A percentile compares a stretch with the other conserved stretches of the same genome.
phyloP scores from a whole-genome alignment of 2,329 filamentous ascomycete species.

The Orbilia ellipsospora region DNA sequence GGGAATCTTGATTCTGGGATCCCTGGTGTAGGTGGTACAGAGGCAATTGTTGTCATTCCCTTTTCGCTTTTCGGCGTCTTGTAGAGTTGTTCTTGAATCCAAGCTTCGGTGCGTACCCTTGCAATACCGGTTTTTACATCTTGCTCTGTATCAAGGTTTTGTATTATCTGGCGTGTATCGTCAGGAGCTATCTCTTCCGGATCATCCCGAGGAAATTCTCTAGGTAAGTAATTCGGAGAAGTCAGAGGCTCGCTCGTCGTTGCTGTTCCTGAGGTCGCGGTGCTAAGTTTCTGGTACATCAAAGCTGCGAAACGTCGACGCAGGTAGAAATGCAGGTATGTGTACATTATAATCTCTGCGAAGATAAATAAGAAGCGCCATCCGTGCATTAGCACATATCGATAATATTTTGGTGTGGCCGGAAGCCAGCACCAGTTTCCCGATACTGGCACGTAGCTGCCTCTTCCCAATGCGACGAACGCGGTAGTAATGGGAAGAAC shows the following conservation, averaged over 20 bases:
- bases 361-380: constrained; percentile 65
- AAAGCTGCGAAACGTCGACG: constrained; percentile 20
- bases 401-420: constrained; percentile 61
- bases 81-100: not conserved
- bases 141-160: not conserved
- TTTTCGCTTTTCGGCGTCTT: not conserved
- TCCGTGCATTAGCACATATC: constrained; percentile 65
- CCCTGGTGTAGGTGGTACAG: not conserved
- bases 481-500: constrained; percentile 63
- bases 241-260: not conserved
- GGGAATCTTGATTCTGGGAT: constrained; percentile 10
- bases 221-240: not conserved
- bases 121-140: not conserved
- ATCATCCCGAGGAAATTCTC: not conserved
- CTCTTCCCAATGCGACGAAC: constrained; percentile 59
- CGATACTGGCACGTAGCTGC: constrained; percentile 62
- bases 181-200: not conserved
- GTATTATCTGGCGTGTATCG: not conserved
- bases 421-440: constrained; percentile 67
- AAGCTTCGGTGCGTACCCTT: not conserved
- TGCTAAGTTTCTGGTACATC: not conserved
- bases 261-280: not conserved
- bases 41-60: not conserved
- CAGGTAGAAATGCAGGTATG: constrained; percentile 62
- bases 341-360: constrained; percentile 63